These are phyloP conservation scores for Pythium monospermum DNA, from an alignment of 352 stramenopile genomes.

Conservation along the genomic window DNA sequence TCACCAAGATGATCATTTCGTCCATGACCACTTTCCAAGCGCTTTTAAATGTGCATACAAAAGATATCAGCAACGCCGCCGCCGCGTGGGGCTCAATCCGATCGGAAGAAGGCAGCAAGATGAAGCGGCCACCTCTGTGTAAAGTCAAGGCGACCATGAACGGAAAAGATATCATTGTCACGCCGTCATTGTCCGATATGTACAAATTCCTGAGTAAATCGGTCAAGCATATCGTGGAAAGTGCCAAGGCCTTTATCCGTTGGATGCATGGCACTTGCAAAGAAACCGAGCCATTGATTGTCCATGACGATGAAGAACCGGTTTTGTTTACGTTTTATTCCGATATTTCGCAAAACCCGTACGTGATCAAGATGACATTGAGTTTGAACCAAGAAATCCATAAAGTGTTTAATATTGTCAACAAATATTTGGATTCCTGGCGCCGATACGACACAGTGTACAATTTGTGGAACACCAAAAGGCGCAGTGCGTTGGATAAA, in stretches of 20 bases:
- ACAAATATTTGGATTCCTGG: slow-evolving; percentile 94
- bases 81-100: slow-evolving; percentile 39
- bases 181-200: slow-evolving; percentile 91
- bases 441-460: slow-evolving; percentile 92
- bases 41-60: slow-evolving; percentile 86
- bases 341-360: slow-evolving; percentile 93
- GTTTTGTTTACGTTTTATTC: slow-evolving; percentile 94
- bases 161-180: slow-evolving; percentile 93
- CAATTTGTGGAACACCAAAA: slow-evolving; percentile 94
- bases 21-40: slow-evolving; percentile 94
- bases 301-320: slow-evolving; percentile 92
- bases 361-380: slow-evolving; percentile 95
- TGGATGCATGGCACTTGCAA: slow-evolving; percentile 96
- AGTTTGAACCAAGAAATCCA: slow-evolving; percentile 93
- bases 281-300: slow-evolving; percentile 82
- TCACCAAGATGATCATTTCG: slow-evolving; percentile 95
- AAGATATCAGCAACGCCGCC: slow-evolving; percentile 61
- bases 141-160: slow-evolving; percentile 94
- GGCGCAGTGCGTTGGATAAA: slow-evolving; percentile 87
- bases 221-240: slow-evolving; percentile 93
- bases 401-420: slow-evolving; percentile 92
- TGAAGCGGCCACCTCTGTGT: slow-evolving; percentile 86
- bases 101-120: slow-evolving; percentile 54
- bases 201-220: slow-evolving; percentile 95
- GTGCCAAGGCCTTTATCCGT: slow-evolving; percentile 89